Evolutionary conservation across 2,329 filamentous ascomycete species (phyloP).

Genomic region (Xylariaceae sp.): DNA sequence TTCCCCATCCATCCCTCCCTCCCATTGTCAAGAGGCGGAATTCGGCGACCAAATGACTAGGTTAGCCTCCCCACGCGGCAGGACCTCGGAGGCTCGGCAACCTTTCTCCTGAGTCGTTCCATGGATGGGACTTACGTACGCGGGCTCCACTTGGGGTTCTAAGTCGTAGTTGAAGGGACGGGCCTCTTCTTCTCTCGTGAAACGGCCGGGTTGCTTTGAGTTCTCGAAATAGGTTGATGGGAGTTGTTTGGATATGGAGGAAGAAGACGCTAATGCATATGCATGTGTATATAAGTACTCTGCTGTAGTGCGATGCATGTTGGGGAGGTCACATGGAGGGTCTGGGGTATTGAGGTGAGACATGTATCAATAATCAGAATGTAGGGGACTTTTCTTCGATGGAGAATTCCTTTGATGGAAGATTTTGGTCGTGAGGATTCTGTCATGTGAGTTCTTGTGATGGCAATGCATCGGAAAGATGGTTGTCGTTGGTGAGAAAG

Average conservation of each 20-base stretch:
- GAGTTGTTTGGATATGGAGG: too few relatives aligned
- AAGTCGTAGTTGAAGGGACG: neutral
- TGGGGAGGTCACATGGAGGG: neutral
- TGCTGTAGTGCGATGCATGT: neutral
- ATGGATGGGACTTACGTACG: neutral
- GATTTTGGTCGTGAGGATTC: too few relatives aligned
- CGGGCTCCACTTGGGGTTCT: neutral
- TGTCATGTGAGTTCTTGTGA: too few relatives aligned
- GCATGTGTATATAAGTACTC: neutral
- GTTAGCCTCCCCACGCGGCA: neutral
- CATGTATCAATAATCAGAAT: neutral
- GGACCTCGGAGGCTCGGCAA: neutral
- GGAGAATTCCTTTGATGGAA: too few relatives aligned
- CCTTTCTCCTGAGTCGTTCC: neutral
- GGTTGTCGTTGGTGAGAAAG: too few relatives aligned
- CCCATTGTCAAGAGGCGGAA: too few relatives aligned
- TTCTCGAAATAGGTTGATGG: neutral
- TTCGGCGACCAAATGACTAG: slow-evolving; percentile 10
- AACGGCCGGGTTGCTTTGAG: neutral
- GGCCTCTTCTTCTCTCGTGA: neutral
- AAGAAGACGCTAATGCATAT: neutral
- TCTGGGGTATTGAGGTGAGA: neutral
- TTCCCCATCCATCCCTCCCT: too few relatives aligned
- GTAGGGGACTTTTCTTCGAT: neutral
- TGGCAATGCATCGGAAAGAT: too few relatives aligned